phyloP scores from a whole-genome alignment of 345 rosid species.

The Psidium friedrichsthalianum region DNA sequence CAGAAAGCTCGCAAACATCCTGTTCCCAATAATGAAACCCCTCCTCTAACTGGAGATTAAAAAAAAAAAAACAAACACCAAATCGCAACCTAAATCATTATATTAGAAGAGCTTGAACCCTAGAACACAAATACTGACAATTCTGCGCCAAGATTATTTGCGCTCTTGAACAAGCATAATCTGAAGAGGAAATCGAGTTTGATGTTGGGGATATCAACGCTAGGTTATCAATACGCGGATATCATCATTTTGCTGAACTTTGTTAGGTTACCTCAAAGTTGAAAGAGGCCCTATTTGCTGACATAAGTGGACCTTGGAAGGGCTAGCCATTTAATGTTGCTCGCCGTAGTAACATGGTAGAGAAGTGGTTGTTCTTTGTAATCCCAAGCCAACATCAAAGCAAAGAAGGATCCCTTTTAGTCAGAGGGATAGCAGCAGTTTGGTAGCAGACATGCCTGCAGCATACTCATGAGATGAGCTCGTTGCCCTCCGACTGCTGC shows the following conservation, averaged over 20 bases:
- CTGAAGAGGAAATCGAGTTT: slow-evolving; percentile 64
- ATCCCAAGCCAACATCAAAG: slow-evolving; percentile 34
- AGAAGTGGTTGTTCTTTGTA: slow-evolving; percentile 25
- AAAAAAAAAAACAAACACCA: too few species aligned
- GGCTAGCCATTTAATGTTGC: slow-evolving; percentile 92
- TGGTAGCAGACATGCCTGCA: slow-evolving; percentile 46
- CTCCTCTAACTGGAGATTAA: too few species aligned
- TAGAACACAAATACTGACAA: slow-evolving; percentile 18
- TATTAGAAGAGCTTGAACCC: background rate
- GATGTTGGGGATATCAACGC: slow-evolving; percentile 55
- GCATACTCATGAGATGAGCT: slow-evolving; percentile 82
- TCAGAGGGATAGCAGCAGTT: slow-evolving; percentile 69
- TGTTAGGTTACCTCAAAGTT: slow-evolving; percentile 94
- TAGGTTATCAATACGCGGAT: slow-evolving; percentile 81
- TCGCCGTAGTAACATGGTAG: slow-evolving; percentile 42
- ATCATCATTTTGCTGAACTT: slow-evolving; percentile 96
- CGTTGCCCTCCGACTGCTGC: slow-evolving; percentile 87
- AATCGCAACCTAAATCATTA: too few species aligned
- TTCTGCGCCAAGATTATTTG: slow-evolving; percentile 19
- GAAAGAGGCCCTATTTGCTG: slow-evolving; percentile 79
- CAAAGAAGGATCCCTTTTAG: slow-evolving; percentile 56
- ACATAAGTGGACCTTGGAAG: slow-evolving; percentile 75
- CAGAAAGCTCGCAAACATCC: too few species aligned
- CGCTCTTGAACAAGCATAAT: slow-evolving; percentile 30
- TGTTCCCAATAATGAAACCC: too few species aligned